Base-by-base conservation (phyloP, 306 rosid genomes). In the Prunus mira region DNA sequence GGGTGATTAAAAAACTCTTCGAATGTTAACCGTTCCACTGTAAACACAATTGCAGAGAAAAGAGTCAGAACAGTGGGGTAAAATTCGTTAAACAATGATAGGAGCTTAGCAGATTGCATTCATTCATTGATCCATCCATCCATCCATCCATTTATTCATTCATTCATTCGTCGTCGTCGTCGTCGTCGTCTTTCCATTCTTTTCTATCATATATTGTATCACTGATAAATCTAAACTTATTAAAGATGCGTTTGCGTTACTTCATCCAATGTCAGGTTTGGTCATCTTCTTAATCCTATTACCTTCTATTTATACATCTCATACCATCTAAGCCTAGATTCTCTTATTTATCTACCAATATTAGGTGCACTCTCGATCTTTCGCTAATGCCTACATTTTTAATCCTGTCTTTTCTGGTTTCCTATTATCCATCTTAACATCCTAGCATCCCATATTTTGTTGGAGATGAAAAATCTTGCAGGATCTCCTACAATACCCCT, bases 11-110 rank as follows among this genome's bases (percentile, higher is more conserved):
- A 93, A 83, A 91, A 96, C 82, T 96, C 98, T 83, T 93, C 98
- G 69, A 93, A 93, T 46, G 99, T 91, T 76, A 96, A 82, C 63
- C 99, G 86, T 80, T 96, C 99, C 87, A 93, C 99, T 96, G 90
- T 46, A 85, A 75, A 76, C 83, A 76, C 77, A 87, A 70, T 78
- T 66, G 78, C 17, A 65, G 57, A 20, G 19, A 76, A 76, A 74
- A 78, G 76, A 69, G 69, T 60, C 32, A 76, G 18, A 56, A 50
- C 34, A 22, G 70, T 43, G 28, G 32, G 78, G 62, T 60, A 11
- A 15, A 60, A 68, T 73, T 70, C 27, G 27, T n/a, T 67, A 6
- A 12, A 38, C 71, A 72, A 65, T 43, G 55, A 24, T 20, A 80
- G 56, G 55, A 76, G 46, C 68, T 75, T 2, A 38, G 52, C 25